A percentile compares a stretch with the other conserved stretches of the same genome.
These are phyloP conservation scores for Taiozyma sp. DNA, from an alignment of 1,139 yeast genomes.

Conservation along the genomic window DNA sequence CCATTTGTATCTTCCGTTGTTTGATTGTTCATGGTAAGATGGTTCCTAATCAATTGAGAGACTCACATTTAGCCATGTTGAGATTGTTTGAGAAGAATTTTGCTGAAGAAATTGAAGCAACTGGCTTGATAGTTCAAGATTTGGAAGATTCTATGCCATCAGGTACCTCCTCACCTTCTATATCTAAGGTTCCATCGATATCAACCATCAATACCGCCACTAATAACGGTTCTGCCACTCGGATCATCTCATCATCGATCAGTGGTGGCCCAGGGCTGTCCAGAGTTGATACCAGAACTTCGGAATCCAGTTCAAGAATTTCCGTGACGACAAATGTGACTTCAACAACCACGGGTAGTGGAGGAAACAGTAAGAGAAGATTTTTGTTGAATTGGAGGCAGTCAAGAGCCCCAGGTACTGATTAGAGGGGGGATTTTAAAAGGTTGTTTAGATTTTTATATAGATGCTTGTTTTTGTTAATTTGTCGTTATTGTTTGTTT, in stretches of 20 bases:
- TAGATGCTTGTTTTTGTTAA: not conserved
- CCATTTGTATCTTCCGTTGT: slow-evolving; percentile 61
- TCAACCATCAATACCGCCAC: slow-evolving; percentile 8
- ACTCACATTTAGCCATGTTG: slow-evolving; percentile 64
- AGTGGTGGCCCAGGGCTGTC: slow-evolving; percentile 10
- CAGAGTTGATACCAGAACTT: slow-evolving; percentile 24
- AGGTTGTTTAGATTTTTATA: not conserved
- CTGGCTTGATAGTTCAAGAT: slow-evolving; percentile 23
- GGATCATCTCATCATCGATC: slow-evolving; percentile 4
- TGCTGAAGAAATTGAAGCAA: slow-evolving; percentile 50
- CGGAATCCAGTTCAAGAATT: slow-evolving; percentile 15
- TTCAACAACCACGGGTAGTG: slow-evolving; percentile 12
- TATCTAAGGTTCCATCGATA: slow-evolving; percentile 17
- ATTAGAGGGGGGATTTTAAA: not conserved
- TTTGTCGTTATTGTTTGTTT: not conserved
- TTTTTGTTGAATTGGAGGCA: slow-evolving; percentile 48
- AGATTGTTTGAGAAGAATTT: slow-evolving; percentile 67
- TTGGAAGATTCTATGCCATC: slow-evolving; percentile 11
- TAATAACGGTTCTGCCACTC: not conserved
- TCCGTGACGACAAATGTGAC: slow-evolving; percentile 12
- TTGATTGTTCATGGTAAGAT: slow-evolving; percentile 65
- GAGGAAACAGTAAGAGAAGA: slow-evolving; percentile 28
- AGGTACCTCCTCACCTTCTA: slow-evolving; percentile 10
- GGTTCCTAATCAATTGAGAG: slow-evolving; percentile 51
- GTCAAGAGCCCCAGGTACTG: slow-evolving; percentile 14